Evolutionary conservation across 192 early-diverging fungal species (phyloP).

Genomic region (Backusella circina): DNA sequence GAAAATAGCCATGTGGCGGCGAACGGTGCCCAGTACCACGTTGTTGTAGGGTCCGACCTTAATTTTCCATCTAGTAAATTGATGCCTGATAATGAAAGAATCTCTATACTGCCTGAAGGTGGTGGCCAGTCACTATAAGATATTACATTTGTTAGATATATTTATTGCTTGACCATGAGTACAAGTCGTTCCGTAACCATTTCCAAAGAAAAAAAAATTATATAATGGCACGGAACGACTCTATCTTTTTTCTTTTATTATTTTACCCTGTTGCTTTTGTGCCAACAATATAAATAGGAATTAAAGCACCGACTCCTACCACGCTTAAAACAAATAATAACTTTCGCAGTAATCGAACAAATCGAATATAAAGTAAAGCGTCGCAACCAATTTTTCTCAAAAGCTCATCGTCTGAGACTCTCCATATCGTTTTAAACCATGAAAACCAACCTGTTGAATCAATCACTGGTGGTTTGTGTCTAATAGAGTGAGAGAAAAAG

Average conservation of each 20-base stretch:
- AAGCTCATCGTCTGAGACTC: conserved; percentile 51
- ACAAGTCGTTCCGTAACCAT: background rate
- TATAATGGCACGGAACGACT: background rate
- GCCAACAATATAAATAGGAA: conserved; percentile 59
- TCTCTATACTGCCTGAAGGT: conserved; percentile 24
- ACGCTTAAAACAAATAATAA: conserved; percentile 53
- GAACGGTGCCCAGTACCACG: conserved; percentile 67
- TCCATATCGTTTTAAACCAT: conserved; percentile 62
- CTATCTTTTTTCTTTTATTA: background rate
- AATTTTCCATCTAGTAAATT: conserved; percentile 24
- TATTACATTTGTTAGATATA: background rate
- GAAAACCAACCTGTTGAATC: conserved; percentile 51
- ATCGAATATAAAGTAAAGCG: conserved; percentile 67
- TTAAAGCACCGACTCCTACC: conserved; percentile 58
- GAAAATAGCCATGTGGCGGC: conserved; percentile 63
- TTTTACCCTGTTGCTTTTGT: conserved; percentile 32
- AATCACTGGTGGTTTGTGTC: conserved; percentile 58
- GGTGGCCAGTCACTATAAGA: conserved; percentile 38
- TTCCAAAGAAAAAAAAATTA: background rate
- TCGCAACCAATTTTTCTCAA: conserved; percentile 66
- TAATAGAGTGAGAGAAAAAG: background rate
- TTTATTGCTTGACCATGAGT: too few relatives aligned
- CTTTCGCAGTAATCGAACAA: conserved; percentile 54
- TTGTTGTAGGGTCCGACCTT: conserved; percentile 23
- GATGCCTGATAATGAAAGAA: conserved; percentile 35